Evolutionary conservation across 129 eudicot genomes (phyloP), one percentile per base, ranked within the genome.

Genomic region (Saussurea involucrata): DNA sequence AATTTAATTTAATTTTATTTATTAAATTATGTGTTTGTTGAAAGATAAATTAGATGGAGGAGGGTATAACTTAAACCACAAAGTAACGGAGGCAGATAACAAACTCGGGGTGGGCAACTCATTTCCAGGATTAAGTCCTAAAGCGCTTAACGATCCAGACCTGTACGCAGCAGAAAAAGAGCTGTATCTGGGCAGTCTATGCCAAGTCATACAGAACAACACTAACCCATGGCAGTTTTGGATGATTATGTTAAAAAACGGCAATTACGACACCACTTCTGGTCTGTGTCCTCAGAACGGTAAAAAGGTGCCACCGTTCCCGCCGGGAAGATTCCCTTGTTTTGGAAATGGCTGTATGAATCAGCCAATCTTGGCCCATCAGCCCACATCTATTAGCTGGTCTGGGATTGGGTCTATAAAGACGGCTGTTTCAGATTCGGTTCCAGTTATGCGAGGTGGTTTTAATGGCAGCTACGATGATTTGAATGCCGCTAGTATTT

Each of bases 161-260:
- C 87, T 90, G 8, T 93, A 93, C 69, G 97, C 93, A 0, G 87
- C 75, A 3, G 90, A 85, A 37, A 88, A 91, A 69, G 97, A 88
- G 84, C 6, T 78, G 4, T 91, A 91, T 79, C 73, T 91, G 33
- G 97, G 93, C 72, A 76, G 85, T 7, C 78, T 91, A 58, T 88
- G 97, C 71, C 75, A 88, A 77, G 92, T 88, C 1, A 46, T 46
- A 15, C 89, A 84, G 6, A 66, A 67, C 64, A 12, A 13, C 36
- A 84, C 85, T 58, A 77, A 32, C 21, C 91, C 97, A 33, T 91
- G 92, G 92, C 92, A 88, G 17, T 91, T 88, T 72, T 91, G 93
- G 93, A 91, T 86, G 93, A 49, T 91, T 9, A 91, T 91, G 97
- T 69, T 91, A 21, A 91, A 91, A 76, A 91, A 86, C 28, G 97